phyloP scores from a whole-genome alignment of 768 basidiomycete genomes.

The Leccinum subgranulosum region DNA sequence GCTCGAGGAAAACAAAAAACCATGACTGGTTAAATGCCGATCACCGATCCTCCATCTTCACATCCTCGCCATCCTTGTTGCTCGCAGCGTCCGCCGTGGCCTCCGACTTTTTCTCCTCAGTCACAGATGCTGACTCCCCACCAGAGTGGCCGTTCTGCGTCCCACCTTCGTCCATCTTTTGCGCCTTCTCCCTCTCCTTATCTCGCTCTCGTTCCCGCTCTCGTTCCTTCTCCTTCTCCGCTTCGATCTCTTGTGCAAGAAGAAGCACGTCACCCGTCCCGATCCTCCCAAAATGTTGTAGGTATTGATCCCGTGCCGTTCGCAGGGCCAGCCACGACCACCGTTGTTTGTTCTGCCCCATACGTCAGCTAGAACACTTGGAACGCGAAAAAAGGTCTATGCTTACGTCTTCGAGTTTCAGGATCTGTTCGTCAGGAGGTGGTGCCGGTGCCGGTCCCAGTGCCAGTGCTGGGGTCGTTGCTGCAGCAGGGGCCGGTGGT shows the following conservation, averaged over 20 bases:
- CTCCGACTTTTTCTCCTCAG: constrained; percentile 26
- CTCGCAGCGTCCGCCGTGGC: constrained; percentile 19
- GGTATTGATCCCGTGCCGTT: constrained; percentile 65
- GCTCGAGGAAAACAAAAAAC: background rate
- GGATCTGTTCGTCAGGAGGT: constrained; percentile 47
- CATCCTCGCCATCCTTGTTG: constrained; percentile 38
- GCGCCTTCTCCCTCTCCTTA: constrained; percentile 29
- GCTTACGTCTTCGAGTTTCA: constrained; percentile 60
- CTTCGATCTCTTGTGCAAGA: constrained; percentile 36
- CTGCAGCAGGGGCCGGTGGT: constrained; percentile 8
- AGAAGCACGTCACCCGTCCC: constrained; percentile 70
- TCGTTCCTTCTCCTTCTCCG: constrained; percentile 36
- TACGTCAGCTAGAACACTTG: constrained; percentile 10
- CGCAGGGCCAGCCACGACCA: constrained; percentile 82
- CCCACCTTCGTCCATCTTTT: constrained; percentile 23
- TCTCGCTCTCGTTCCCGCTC: constrained; percentile 38
- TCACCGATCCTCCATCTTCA: constrained; percentile 47
- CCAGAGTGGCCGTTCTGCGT: constrained; percentile 15
- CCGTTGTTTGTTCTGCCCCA: constrained; percentile 64
- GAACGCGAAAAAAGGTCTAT: background rate
- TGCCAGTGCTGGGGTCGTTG: constrained; percentile 12
- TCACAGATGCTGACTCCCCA: constrained; percentile 33
- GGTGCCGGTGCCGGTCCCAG: constrained; percentile 23
- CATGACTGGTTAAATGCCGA: background rate
- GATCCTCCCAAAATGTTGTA: constrained; percentile 80